phyloP scores from a whole-genome alignment of 495 filamentous ascomycete species.

The Gamarada debralockiae region DNA sequence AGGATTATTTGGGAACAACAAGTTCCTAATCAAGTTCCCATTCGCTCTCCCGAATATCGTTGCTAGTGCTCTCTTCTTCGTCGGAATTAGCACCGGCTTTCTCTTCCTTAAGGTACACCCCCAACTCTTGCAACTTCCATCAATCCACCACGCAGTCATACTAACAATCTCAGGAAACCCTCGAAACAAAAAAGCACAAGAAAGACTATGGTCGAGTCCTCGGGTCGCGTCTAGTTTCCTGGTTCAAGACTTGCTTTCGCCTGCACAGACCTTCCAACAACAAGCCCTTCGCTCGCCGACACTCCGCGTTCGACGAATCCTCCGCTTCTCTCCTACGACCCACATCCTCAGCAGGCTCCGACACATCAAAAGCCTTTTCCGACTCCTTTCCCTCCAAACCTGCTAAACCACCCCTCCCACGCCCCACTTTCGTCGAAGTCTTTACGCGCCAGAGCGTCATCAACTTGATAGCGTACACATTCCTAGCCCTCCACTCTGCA shows the following conservation, averaged over 20 bases:
- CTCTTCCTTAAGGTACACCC: constrained; percentile 58
- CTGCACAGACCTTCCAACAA: constrained; percentile 4
- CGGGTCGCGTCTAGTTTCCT: constrained; percentile 38
- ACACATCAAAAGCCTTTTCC: constrained; percentile 7
- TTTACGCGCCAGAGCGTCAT: constrained; percentile 73
- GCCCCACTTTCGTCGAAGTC: constrained; percentile 57
- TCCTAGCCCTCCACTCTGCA: constrained; percentile 72
- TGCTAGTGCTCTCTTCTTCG: constrained; percentile 63
- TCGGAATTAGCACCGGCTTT: constrained; percentile 65
- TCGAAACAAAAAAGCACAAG: constrained; percentile 56
- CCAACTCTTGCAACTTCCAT: background rate
- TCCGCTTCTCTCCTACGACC: constrained; percentile 20
- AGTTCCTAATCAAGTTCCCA: constrained; percentile 68
- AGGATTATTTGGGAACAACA: constrained; percentile 57
- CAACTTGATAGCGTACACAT: constrained; percentile 69
- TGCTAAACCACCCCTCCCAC: constrained; percentile 22
- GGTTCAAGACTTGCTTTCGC: constrained; percentile 12
- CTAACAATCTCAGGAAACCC: constrained; percentile 55
- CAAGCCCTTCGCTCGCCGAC: constrained; percentile 22
- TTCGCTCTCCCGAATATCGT: constrained; percentile 81
- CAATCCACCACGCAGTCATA: constrained; percentile 3
- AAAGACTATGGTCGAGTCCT: constrained; percentile 67
- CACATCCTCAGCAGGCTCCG: constrained; percentile 8
- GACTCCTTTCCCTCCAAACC: constrained; percentile 22
- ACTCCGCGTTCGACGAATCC: constrained; percentile 50